Evolutionary conservation across 305 asterid genomes (phyloP), one percentile per base, ranked within the genome.

Genomic region (Coffea humblotiana): DNA sequence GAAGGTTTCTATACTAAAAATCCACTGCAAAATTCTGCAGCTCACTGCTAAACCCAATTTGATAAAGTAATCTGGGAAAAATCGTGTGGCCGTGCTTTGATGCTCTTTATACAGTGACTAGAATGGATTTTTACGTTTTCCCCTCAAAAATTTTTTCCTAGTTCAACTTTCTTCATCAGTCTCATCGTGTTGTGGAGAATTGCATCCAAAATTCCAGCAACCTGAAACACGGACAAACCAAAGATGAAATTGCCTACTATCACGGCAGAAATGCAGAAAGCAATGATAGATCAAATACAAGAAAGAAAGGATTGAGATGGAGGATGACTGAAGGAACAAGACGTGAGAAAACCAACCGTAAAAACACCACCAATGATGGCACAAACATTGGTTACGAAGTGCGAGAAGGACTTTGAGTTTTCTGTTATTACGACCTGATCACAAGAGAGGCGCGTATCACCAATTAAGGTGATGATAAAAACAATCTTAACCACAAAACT

Each of bases 361-460:
- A 94, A 96, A 89, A 96, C 94, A 67, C 99, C 99, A 80, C 99
- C 99, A 49, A 94, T 92, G 71, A 94, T 94, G 86, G 99, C 98
- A 69, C 98, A 96, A 66, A 94, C 90, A 76, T 89, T 94, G 29
- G 99, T 96, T 63, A 94, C 84, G 68, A 96, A 96, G 87, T 96
- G 99, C 12, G 96, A 87, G 74, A 96, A 94, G 9, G 99, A 93
- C 86, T 94, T 93, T 21, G 93, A 79, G 74, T 89, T 87, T 87
- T 93, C 97, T 25, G 97, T 89, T 82, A 94, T 88, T 60, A 96
- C 81, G 85, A 96, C 95, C 99, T 96, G 91, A 66, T 64, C 27
- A 72, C 40, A 65, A 48, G 72, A 64, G 8, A 45, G 35, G 64
- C 3, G 48, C 66, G 73, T n/a, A 15, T 18, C n/a, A 61, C 40